Conservation (phyloP, 2,329 filamentous ascomycete genomes). For the Stagonosporopsis chrysanthemi region DNA sequence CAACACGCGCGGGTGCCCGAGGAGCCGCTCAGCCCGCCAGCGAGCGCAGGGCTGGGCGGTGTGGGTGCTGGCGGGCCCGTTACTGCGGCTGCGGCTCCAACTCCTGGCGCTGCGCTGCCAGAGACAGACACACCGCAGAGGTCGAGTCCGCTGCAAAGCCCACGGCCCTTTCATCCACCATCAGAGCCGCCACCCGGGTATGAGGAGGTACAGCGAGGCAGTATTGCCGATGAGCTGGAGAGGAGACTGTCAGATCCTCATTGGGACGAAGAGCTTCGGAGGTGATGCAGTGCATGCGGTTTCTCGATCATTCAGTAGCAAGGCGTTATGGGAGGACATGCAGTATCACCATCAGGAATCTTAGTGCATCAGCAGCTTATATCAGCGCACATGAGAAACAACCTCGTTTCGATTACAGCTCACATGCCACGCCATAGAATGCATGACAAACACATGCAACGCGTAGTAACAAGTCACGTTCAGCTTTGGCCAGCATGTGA, state of each 20-base stretch:
- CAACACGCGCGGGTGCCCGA: conserved; percentile 48
- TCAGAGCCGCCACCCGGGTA: conserved; percentile 88
- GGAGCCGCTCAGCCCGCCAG: conserved; percentile 36
- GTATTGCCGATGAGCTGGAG: conserved; percentile 77
- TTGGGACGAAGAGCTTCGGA: conserved; percentile 30
- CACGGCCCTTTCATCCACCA: conserved; percentile 57
- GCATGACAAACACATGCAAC: conserved; percentile 6
- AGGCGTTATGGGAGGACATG: conserved; percentile 34
- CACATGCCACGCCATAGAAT: background rate
- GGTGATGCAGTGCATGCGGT: background rate
- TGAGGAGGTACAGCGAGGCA: conserved; percentile 86
- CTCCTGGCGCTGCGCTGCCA: conserved; percentile 18
- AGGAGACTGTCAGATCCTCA: conserved; percentile 42
- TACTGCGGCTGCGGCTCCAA: conserved; percentile 12
- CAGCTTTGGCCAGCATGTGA: conserved; percentile 29
- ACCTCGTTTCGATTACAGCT: too few species aligned
- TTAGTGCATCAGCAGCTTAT: background rate
- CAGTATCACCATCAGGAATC: conserved; percentile 20
- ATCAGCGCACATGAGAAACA: background rate
- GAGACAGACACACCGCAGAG: conserved; percentile 31
- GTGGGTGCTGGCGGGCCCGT: conserved; percentile 28
- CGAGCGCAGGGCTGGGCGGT: conserved; percentile 17
- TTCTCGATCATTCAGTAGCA: conserved; percentile 25
- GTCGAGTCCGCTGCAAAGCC: conserved; percentile 43
- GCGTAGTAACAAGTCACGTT: conserved; percentile 2